phyloP scores from a whole-genome alignment of 768 basidiomycete genomes.

The Xerocomellus amylosporus region DNA sequence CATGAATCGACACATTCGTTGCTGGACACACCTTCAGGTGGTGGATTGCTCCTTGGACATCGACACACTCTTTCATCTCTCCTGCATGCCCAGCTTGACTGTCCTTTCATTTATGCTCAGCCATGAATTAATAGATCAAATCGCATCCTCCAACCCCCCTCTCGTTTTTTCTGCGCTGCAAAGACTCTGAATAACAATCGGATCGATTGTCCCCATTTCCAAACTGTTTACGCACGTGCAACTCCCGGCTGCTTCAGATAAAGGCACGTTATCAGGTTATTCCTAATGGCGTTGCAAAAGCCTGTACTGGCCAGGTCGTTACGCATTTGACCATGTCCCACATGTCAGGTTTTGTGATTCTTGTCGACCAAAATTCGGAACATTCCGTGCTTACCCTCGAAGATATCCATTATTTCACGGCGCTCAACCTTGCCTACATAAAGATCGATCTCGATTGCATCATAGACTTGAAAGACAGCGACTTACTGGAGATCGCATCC shows the following conservation, averaged over 20 bases:
- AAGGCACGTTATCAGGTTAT: not conserved
- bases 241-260: not conserved
- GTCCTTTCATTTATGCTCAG: not conserved
- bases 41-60: not conserved
- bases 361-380: not conserved
- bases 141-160: not conserved
- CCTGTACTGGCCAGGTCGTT: not conserved
- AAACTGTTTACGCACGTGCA: not conserved
- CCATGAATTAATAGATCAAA: not conserved
- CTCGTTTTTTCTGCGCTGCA: not conserved
- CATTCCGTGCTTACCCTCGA: not conserved
- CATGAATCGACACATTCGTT: not conserved
- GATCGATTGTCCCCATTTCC: not conserved
- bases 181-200: not conserved
- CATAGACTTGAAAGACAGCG: not conserved
- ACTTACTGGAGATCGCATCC: not conserved
- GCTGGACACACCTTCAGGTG: not conserved
- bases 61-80: not conserved
- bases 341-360: too few species aligned
- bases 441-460: not conserved
- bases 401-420: not conserved
- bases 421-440: not conserved
- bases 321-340: not conserved
- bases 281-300: not conserved
- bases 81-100: not conserved